Evolutionary conservation across 73 alveolate species (phyloP).

Genomic region (Paramecium caudatum): DNA sequence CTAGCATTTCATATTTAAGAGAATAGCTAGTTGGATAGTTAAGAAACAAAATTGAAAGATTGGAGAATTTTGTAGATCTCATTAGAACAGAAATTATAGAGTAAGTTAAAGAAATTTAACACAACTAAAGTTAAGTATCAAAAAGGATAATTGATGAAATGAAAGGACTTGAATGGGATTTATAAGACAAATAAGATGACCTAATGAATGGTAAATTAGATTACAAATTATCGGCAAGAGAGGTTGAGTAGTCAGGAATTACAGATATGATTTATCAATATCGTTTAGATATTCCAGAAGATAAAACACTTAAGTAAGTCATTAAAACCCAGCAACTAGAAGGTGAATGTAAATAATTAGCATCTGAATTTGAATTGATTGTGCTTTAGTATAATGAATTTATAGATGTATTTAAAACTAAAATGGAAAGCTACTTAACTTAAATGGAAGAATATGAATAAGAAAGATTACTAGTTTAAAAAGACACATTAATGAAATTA

Average conservation of each 20-base stretch:
- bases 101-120: background rate
- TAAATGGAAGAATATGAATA: background rate
- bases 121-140: background rate
- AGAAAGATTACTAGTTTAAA: background rate
- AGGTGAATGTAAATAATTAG: background rate
- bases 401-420: constrained; percentile 18
- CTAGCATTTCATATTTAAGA: background rate
- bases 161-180: constrained; percentile 55
- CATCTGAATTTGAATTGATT: background rate
- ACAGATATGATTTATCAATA: background rate
- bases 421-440: constrained; percentile 13
- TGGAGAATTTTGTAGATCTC: constrained; percentile 26
- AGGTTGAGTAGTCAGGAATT: constrained; percentile 7
- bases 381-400: constrained; percentile 30
- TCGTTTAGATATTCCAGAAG: constrained; percentile 22
- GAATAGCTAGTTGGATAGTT: background rate
- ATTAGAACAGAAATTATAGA: background rate
- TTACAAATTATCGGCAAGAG: constrained; percentile 9
- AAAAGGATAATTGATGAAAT: constrained; percentile 38
- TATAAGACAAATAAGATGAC: constrained; percentile 52
- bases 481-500: constrained; percentile 48
- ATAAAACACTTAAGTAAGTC: background rate
- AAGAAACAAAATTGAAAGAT: background rate
- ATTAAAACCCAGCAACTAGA: background rate
- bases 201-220: constrained; percentile 13